These are phyloP conservation scores for Rhododendron kiyosumense DNA, from an alignment of 148 eudicot genomes.

Conservation along the genomic window DNA sequence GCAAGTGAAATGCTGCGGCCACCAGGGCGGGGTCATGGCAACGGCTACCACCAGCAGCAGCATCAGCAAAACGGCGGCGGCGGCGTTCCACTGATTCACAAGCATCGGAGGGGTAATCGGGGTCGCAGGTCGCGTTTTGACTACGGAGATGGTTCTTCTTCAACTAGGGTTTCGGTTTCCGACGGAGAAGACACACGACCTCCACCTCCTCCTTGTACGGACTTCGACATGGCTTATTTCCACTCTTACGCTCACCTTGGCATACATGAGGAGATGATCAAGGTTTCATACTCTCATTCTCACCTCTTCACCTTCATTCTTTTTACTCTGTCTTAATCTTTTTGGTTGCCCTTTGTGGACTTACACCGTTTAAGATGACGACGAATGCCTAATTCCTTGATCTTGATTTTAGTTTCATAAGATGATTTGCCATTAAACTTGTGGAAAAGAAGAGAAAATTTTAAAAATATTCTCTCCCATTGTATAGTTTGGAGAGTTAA, in stretches of 20 bases:
- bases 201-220: conserved; percentile 63
- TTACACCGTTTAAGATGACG: neutral
- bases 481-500: no score
- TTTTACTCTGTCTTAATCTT: neutral
- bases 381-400: neutral
- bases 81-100: conserved; percentile 2
- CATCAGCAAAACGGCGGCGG: conserved; percentile 14
- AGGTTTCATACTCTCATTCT: conserved; percentile 33
- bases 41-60: conserved; percentile 15
- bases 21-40: conserved; percentile 12
- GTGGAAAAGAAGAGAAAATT: no score
- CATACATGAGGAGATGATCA: conserved; percentile 97
- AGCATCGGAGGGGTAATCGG: conserved; percentile 22
- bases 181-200: conserved; percentile 6
- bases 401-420: no score
- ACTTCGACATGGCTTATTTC: conserved; percentile 86
- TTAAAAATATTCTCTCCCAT: neutral
- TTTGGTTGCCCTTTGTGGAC: neutral
- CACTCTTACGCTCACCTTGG: conserved; percentile 94
- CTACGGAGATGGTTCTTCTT: conserved; percentile 11
- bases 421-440: neutral
- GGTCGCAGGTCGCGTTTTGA: conserved; percentile 21
- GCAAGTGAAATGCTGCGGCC: conserved; percentile 7
- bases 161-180: conserved; percentile 22
- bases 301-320: neutral